Evolutionary conservation across 768 basidiomycete genomes (phyloP).

Genomic region (Harrya chromipes): DNA sequence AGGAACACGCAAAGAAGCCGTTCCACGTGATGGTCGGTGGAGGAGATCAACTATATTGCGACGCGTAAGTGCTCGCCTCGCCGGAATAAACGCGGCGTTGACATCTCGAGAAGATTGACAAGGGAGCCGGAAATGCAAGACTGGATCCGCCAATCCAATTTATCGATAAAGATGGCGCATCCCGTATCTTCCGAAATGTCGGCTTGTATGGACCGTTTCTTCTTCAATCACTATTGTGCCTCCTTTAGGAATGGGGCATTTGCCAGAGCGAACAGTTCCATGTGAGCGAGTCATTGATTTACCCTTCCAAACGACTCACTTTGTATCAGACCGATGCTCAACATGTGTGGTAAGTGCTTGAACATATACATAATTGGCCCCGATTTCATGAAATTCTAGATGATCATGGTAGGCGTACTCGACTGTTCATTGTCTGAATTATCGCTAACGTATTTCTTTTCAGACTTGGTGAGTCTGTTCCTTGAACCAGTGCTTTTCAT

Average conservation of each 20-base stretch:
- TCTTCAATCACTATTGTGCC: slow-evolving; percentile 90
- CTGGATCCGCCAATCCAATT: slow-evolving; percentile 68
- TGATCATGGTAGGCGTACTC: slow-evolving; percentile 63
- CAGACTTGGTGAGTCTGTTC: slow-evolving; percentile 45
- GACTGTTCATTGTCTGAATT: not conserved
- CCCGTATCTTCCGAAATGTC: slow-evolving; percentile 70
- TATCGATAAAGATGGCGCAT: slow-evolving; percentile 54
- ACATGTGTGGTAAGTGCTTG: slow-evolving; percentile 66
- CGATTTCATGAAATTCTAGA: slow-evolving; percentile 41
- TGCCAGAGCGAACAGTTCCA: slow-evolving; percentile 84
- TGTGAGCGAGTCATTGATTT: slow-evolving; percentile 47
- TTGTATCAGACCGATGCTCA: slow-evolving; percentile 74
- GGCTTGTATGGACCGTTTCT: slow-evolving; percentile 78
- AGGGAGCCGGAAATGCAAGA: slow-evolving; percentile 86
- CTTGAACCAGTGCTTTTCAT: not conserved
- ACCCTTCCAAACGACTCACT: not conserved
- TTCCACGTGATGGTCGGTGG: slow-evolving; percentile 94
- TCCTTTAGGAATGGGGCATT: slow-evolving; percentile 86
- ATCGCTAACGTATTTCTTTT: slow-evolving; percentile 15
- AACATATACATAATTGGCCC: not conserved
- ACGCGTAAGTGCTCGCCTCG: slow-evolving; percentile 45
- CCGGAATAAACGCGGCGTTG: not conserved
- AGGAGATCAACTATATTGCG: slow-evolving; percentile 91
- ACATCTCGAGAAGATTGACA: slow-evolving; percentile 49
- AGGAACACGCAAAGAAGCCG: slow-evolving; percentile 73